Base-by-base conservation (phyloP, 192 early-diverging fungal species). In the Neocallimastix lanati region DNA sequence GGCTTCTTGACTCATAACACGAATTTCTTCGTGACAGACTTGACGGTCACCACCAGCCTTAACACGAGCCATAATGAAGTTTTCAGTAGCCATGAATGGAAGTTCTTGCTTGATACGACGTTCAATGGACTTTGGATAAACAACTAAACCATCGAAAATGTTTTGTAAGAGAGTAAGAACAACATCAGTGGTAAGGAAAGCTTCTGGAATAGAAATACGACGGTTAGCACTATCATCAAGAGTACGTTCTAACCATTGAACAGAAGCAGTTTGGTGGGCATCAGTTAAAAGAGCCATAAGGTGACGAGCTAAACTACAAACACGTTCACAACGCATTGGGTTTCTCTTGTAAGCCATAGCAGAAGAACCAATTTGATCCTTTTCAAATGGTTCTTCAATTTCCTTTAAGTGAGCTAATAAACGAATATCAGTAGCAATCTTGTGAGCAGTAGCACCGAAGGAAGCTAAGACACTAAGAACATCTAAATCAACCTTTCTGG, bases 331-430 rank as follows among this genome's bases (percentile, higher is more conserved):
- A 38, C 96, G 92, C 97, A 99, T 99, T 29, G 97, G 97, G 90
- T 99, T 99, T 81, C 97, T 93, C 93, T 99, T 99, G 88, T 99
- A 99, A 80, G 97, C 97, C 97, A 99, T 99, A 80, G 97, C 97
- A 29, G 94, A 96, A 29, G 93, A 94, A 12, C 97, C 81, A 80
- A 99, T 99, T 87, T 99, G 97, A 86, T 99, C 95, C 88, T 96
- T 96, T 86, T 99, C 97, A 79, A 99, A 99, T 28, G 97, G 97
- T 85, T 99, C 97, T 86, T 99, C 97, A 76, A 99, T 89, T 82
- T 99, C 97, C 90, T 99, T 99, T 78, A 99, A 86, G 81, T 95
- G 94, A 28, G 96, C 97, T 80, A 99, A 87, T 38, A 99, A 88
- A 67, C 97, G 92, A 81, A 99, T 94, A 83, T 99, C 97, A 16